Evolutionary conservation across 192 early-diverging fungal genomes (phyloP).

Genomic region (Haplosporangium gracile): DNA sequence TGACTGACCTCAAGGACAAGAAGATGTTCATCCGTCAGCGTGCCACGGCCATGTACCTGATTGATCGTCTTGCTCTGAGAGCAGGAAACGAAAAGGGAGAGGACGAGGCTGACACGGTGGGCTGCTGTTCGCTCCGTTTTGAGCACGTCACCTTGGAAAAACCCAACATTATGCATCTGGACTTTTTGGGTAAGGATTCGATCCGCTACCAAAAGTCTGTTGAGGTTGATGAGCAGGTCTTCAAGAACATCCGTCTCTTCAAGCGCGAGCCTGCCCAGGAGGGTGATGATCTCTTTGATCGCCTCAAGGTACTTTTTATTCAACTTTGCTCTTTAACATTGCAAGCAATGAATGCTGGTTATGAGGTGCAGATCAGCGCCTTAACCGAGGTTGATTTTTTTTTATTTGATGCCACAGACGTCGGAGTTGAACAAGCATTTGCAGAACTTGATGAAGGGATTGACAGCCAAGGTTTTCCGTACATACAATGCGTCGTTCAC

Average conservation of each 20-base stretch:
- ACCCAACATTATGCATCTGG: constrained; percentile 90
- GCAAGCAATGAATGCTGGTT: neutral
- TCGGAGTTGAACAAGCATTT: constrained; percentile 90
- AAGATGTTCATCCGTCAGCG: constrained; percentile 88
- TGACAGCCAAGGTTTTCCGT: constrained; percentile 99
- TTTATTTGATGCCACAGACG: constrained; percentile 63
- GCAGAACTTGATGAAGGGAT: constrained; percentile 85
- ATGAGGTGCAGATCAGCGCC: neutral
- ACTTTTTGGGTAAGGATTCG: constrained; percentile 98
- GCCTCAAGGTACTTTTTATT: constrained; percentile 71
- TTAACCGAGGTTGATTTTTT: neutral
- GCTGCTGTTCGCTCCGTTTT: constrained; percentile 95
- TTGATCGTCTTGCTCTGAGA: constrained; percentile 93
- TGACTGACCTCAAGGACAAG: constrained; percentile 82
- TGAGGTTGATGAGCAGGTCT: constrained; percentile 89
- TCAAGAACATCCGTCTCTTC: constrained; percentile 93
- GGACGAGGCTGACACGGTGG: constrained; percentile 98
- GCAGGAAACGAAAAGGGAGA: constrained; percentile 98
- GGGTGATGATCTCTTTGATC: constrained; percentile 92
- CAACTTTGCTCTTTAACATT: neutral
- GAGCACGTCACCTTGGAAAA: constrained; percentile 91
- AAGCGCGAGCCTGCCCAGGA: constrained; percentile 81
- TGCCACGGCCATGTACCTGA: constrained; percentile 95
- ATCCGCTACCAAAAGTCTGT: constrained; percentile 93
- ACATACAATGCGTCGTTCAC: constrained; percentile 97